Base-by-base conservation (phyloP, 2,329 filamentous ascomycete genomes). In the Colletotrichum magnum region DNA sequence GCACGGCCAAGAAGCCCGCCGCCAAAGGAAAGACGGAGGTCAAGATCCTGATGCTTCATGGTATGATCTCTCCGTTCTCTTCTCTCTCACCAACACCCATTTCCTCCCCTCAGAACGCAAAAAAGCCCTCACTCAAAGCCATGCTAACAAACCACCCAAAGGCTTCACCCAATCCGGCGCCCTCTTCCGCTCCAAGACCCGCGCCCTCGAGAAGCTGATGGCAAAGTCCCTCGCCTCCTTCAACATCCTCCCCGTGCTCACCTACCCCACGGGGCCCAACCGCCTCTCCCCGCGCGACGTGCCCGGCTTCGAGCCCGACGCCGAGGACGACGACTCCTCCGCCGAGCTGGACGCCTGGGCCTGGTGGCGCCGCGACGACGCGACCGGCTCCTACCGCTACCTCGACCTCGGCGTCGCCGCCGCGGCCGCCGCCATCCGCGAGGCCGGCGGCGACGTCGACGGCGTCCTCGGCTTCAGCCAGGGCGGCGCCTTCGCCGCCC, bases 111-210 rank as follows among this genome's bases (percentile, higher is more conserved):
- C 26, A 12, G 16, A 24, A 3, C n/a, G 18, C 36, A 39, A 32
- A 32, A 10, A 10, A 10, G 2, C 32, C 6, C 32, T 36, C 32
- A 36, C 6, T 9, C 28, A 9, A 9, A 7, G 28, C 28, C 7
- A 10, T 36, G 32, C 65, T 52, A 50, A 64, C 54, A 53, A 16
- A 41, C 56, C 41, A 53, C 32, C 13, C 45, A 12, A 65, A 91
- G 93, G 95, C 80, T 98, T 91, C 87, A 97, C 95, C 7, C 95
- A 98, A 85, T 97, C 93, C 32, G 94, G 95, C 4, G 81, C 91
- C 4, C 85, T 94, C 72, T 98, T 98, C 88, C 92, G 90, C 78
- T 89, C 92, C 79, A 98, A 98, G 84, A 97, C 94, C 53, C 93
- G 94, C 79, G 94, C 94, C 12, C 85, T 98, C 1, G 90, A 94